Base-by-base conservation (phyloP, 2,329 filamentous ascomycete genomes). In the Epichloe gansuensis region DNA sequence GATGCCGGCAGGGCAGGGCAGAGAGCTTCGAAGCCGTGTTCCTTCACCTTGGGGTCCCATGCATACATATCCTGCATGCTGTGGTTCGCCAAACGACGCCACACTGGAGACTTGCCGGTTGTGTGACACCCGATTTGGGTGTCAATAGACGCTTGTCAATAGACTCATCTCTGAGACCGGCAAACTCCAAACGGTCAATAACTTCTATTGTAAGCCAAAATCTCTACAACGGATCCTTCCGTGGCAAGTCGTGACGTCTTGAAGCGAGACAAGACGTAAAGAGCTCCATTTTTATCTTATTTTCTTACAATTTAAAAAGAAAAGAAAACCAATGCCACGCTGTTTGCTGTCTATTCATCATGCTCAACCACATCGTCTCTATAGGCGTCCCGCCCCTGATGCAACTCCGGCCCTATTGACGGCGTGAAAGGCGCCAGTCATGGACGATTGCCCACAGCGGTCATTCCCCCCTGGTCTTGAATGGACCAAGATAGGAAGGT, bases 121-220 rank as follows among this genome's bases (percentile, higher is more conserved):
- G 54, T 55, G 56, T 58, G 50, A 50, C 49, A 2, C 63, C 65
- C 54, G 54, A 65, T 68, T 57, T 55, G 64, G 65, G 58, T 53
- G 43, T 66, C 62, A 68, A 68, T 68, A 68, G 62, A 61, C 53
- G 21, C 54, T 53, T 55, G 51, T 65, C 59, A 66, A 67, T 65
- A 64, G 51, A 59, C 55, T 58, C 53, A 51, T 41, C 49, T 48
- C 27, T 34, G 11, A 23, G 36, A 35, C 35, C 12, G 35, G 48
- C 53, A 54, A 55, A 55, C 51, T 48, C 12, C 40, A 43, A 50
- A 43, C 49, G 23, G 15, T 53, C 27, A 41, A 51, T 42, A 42
- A 53, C 51, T 23, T 38, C 43, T 45, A 47, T 54, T 53, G 51
- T 48, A 23, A 45, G 47, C 35, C 40, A 46, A 31, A 11, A 46